These are phyloP conservation scores for Hylodesmum podocarpum DNA, from an alignment of 306 rosid species.

Conservation along the genomic window DNA sequence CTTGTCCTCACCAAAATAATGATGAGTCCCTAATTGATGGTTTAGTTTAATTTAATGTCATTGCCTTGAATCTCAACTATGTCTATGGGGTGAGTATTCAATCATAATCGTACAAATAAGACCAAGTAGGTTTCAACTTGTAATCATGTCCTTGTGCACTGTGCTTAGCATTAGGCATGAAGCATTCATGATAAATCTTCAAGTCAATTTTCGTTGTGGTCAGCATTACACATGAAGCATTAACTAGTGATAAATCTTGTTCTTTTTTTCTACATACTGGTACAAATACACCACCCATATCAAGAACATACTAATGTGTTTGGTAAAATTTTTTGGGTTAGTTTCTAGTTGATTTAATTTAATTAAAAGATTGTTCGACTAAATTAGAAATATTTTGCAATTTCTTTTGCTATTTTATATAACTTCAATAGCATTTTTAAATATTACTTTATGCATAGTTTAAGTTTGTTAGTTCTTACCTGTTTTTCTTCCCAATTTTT, in stretches of 20 bases:
- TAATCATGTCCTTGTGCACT: not conserved
- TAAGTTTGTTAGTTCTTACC: too few relatives aligned
- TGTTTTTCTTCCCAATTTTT: too few relatives aligned
- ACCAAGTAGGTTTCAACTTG: not conserved
- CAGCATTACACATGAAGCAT: too few relatives aligned
- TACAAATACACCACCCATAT: not conserved
- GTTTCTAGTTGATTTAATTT: not conserved
- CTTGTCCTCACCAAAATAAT: too few relatives aligned
- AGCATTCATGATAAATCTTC: not conserved
- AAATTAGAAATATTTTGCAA: not conserved
- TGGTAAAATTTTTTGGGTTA: too few relatives aligned
- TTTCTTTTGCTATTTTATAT: too few relatives aligned
- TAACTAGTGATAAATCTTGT: too few relatives aligned
- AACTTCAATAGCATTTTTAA: not conserved
- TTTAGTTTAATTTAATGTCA: not conserved
- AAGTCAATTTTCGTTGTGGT: too few relatives aligned
- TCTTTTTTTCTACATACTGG: too few relatives aligned
- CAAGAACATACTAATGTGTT: not conserved
- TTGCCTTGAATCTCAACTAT: not conserved
- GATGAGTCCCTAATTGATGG: not conserved
- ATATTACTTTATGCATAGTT: too few relatives aligned
- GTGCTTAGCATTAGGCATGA: not conserved
- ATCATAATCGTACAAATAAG: not conserved
- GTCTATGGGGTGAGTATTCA: not conserved
- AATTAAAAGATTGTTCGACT: too few relatives aligned